Evolutionary conservation across 78 protist genomes (phyloP).

Genomic region (Speleostelium caveatum): DNA sequence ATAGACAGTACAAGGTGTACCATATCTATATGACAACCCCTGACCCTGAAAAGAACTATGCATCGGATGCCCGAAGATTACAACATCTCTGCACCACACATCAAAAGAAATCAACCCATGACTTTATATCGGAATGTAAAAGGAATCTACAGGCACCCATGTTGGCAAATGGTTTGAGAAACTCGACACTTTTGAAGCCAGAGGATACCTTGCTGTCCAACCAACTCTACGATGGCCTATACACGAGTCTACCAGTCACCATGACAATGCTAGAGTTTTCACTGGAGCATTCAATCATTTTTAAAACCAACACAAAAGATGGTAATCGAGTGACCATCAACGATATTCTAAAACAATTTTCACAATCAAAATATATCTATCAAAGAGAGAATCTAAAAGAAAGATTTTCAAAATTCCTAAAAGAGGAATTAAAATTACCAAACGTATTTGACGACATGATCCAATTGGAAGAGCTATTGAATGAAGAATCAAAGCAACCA

Average conservation of each 20-base stretch:
- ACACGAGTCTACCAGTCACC: slow-evolving; percentile 20
- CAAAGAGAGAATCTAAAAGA: background rate
- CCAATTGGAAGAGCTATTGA: slow-evolving; percentile 6
- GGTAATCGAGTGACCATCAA: background rate
- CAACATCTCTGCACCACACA: slow-evolving; percentile 7
- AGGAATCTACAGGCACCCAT: slow-evolving; percentile 1
- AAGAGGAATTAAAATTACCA: background rate
- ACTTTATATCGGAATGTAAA: slow-evolving; percentile 36
- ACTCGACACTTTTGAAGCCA: background rate
- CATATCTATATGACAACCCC: slow-evolving; percentile 16
- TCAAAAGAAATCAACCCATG: background rate
- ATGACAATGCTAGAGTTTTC: slow-evolving; percentile 19
- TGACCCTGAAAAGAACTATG: slow-evolving; percentile 33
- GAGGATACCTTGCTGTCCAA: background rate
- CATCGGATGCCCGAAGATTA: slow-evolving; percentile 1
- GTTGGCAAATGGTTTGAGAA: slow-evolving; percentile 30
- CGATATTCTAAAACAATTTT: background rate
- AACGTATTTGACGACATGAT: slow-evolving; percentile 17
- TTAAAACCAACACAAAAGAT: background rate
- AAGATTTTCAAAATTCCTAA: slow-evolving; percentile 12
- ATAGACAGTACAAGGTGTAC: slow-evolving; percentile 62
- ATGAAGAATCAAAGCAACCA: background rate
- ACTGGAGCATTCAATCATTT: background rate
- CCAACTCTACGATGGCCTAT: slow-evolving; percentile 34
- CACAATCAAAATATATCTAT: slow-evolving; percentile 14